phyloP scores from a whole-genome alignment of 202 grass and related monocot genomes.

The Setaria italica region DNA sequence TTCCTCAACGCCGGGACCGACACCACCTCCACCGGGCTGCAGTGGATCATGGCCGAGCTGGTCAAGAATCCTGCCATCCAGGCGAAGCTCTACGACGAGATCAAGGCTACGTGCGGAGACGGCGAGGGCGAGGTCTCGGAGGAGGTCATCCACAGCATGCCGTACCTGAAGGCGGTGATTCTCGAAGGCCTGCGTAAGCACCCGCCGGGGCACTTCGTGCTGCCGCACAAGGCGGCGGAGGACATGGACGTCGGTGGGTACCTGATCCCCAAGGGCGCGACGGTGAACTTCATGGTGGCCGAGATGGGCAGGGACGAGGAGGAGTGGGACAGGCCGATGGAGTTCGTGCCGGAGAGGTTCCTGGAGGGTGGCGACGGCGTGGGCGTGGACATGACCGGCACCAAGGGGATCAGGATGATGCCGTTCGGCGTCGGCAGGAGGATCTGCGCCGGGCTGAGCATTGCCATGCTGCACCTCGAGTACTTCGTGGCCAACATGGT shows the following conservation, averaged over 20 bases:
- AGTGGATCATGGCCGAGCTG: constrained; percentile 79
- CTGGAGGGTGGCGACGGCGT: constrained; percentile 41
- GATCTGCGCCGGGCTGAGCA: constrained; percentile 42
- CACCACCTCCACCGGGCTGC: constrained; percentile 59
- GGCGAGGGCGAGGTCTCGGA: constrained; percentile 14
- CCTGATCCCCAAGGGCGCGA: constrained; percentile 56
- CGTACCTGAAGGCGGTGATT: constrained; percentile 61
- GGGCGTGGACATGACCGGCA: constrained; percentile 49
- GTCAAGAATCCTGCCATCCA: constrained; percentile 60
- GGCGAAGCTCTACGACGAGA: constrained; percentile 46
- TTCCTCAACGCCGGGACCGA: constrained; percentile 64
- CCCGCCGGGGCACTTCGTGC: constrained; percentile 67
- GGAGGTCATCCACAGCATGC: constrained; percentile 48
- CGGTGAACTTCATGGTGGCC: constrained; percentile 64
- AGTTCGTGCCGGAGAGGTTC: constrained; percentile 56
- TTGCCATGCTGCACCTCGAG: constrained; percentile 57
- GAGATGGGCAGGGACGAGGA: constrained; percentile 53
- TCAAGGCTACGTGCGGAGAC: neutral
- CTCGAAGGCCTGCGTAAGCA: constrained; percentile 63
- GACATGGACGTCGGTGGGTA: constrained; percentile 52
- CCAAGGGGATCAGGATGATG: constrained; percentile 52
- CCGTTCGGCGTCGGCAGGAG: constrained; percentile 61
- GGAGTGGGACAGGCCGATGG: constrained; percentile 49
- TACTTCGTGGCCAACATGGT: constrained; percentile 74
- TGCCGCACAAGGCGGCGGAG: constrained; percentile 47